phyloP scores from a whole-genome alignment of 352 stramenopile genomes.

The Phytophthora pisi region DNA sequence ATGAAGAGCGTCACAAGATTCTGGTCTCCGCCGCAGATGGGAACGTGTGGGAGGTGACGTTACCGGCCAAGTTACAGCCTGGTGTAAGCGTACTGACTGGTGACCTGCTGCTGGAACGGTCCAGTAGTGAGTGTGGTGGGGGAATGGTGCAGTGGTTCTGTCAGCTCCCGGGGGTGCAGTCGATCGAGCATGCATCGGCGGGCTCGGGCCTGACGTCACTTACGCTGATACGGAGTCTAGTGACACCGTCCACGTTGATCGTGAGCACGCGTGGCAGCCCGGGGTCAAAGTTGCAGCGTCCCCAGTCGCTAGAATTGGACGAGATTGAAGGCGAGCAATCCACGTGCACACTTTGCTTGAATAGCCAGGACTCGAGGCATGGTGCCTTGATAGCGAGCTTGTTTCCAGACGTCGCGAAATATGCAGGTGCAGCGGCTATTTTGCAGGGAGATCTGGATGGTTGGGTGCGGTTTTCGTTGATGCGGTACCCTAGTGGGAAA shows the following conservation, averaged over 20 bases:
- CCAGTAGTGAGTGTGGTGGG: not conserved
- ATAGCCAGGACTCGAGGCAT: constrained; percentile 14
- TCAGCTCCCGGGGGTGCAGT: constrained; percentile 51
- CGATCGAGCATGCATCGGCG: constrained; percentile 26
- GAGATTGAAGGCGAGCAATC: constrained; percentile 74
- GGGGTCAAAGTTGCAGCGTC: constrained; percentile 1
- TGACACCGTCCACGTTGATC: constrained; percentile 62
- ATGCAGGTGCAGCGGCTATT: constrained; percentile 28
- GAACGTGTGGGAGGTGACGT: constrained; percentile 55
- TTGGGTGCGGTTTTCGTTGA: constrained; percentile 43
- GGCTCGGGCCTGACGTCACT: constrained; percentile 19
- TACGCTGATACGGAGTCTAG: constrained; percentile 51
- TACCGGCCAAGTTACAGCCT: constrained; percentile 24
- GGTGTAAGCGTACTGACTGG: not conserved
- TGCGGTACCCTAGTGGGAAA: constrained; percentile 15
- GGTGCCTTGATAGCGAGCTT: constrained; percentile 35
- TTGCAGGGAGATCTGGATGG: constrained; percentile 73
- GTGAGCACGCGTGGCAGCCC: constrained; percentile 11
- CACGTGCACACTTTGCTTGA: constrained; percentile 41
- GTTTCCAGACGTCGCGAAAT: constrained; percentile 22
- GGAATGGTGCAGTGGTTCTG: constrained; percentile 24
- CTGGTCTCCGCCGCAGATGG: constrained; percentile 48
- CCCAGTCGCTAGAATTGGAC: constrained; percentile 41
- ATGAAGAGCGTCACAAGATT: constrained; percentile 19
- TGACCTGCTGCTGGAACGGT: constrained; percentile 30